phyloP scores from a whole-genome alignment of 176 grass and related monocot genomes.

The Chrysopogon serrulatus region DNA sequence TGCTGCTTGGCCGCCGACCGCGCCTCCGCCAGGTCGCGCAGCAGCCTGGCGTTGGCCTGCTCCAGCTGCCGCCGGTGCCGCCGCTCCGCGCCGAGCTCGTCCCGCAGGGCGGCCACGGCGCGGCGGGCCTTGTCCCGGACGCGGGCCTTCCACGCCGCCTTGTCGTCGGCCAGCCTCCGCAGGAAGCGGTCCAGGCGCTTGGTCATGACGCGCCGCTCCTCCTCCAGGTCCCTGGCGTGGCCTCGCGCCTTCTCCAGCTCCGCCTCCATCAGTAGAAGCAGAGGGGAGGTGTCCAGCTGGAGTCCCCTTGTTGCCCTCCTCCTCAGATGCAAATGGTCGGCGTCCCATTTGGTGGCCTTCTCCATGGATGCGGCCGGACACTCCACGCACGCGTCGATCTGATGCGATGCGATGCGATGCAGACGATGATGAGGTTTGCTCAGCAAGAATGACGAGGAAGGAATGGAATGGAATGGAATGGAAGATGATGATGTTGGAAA shows the following conservation, averaged over 20 bases:
- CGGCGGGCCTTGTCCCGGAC: constrained; percentile 10
- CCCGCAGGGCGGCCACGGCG: background rate
- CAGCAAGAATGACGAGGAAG: no score
- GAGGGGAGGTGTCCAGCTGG: background rate
- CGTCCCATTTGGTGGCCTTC: constrained; percentile 59
- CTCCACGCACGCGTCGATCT: constrained; percentile 29
- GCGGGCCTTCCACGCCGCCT: constrained; percentile 39
- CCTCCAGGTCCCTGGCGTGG: constrained; percentile 3
- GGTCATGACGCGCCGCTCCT: background rate
- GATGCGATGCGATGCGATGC: background rate
- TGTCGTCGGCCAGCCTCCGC: constrained; percentile 29
- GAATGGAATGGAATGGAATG: background rate
- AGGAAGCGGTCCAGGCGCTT: constrained; percentile 31
- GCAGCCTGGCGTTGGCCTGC: constrained; percentile 19
- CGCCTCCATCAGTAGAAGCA: background rate
- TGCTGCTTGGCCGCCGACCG: constrained; percentile 16
- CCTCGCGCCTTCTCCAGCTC: constrained; percentile 25
- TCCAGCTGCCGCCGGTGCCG: constrained; percentile 35
- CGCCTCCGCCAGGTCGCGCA: constrained; percentile 12
- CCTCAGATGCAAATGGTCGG: no score
- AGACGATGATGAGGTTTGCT: background rate
- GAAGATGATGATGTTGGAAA: no score
- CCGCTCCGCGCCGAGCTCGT: constrained; percentile 25
- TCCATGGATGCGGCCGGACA: constrained; percentile 16
- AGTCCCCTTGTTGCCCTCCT: no score